These are phyloP conservation scores for Fragaria nilgerrensis DNA, from an alignment of 306 rosid genomes.

Conservation along the genomic window DNA sequence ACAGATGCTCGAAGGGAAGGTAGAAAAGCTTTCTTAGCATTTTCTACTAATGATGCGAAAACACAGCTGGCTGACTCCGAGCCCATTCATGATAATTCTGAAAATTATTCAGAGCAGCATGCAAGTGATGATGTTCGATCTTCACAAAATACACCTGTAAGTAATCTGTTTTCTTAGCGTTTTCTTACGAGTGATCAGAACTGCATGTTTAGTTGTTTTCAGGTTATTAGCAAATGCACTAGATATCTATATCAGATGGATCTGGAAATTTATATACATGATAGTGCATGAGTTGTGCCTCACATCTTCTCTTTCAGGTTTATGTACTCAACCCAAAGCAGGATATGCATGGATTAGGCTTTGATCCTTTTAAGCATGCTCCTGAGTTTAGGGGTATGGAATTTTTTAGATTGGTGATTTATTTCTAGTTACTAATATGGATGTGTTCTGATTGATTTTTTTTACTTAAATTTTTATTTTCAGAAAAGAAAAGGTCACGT, in stretches of 20 bases:
- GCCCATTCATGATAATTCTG: slow-evolving; percentile 34
- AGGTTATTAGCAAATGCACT: not conserved
- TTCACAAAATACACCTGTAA: slow-evolving; percentile 74
- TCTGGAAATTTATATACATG: not conserved
- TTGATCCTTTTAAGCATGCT: slow-evolving; percentile 95
- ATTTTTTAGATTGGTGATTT: slow-evolving; percentile 9
- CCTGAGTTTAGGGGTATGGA: slow-evolving; percentile 92
- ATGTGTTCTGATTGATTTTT: slow-evolving; percentile 1
- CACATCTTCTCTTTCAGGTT: slow-evolving; percentile 49
- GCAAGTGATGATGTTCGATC: slow-evolving; percentile 47
- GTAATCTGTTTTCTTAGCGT: slow-evolving; percentile 21
- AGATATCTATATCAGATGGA: not conserved
- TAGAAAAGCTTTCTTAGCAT: slow-evolving; percentile 84
- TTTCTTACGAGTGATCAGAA: not conserved
- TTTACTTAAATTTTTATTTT: not conserved
- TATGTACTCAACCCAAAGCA: slow-evolving; percentile 76
- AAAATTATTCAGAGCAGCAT: slow-evolving; percentile 40
- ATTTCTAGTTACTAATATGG: not conserved
- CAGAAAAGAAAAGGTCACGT: slow-evolving; percentile 78
- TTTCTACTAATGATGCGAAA: slow-evolving; percentile 60
- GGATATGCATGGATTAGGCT: slow-evolving; percentile 91
- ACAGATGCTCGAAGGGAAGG: slow-evolving; percentile 91
- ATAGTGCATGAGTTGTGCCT: not conserved
- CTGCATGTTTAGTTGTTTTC: not conserved
- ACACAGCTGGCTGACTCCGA: slow-evolving; percentile 40